phyloP scores from a whole-genome alignment of 1,284 basidiomycete genomes.

The Pseudozyma flocculosa region DNA sequence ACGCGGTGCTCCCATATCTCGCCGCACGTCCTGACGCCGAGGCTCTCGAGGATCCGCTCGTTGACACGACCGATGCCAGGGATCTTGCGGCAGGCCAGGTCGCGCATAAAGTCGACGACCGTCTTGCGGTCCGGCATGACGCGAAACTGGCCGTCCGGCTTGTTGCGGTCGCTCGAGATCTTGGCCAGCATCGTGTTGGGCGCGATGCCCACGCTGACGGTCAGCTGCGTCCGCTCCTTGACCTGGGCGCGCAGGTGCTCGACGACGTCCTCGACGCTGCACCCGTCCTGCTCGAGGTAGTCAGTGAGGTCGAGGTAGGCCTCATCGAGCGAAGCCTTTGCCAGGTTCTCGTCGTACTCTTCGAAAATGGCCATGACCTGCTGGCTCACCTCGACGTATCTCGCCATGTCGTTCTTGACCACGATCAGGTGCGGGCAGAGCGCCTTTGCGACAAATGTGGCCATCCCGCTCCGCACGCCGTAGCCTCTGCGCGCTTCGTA shows the following conservation, averaged over 20 bases:
- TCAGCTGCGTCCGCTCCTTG: constrained; percentile 64
- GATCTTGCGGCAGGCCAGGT: constrained; percentile 50
- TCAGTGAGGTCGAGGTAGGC: constrained; percentile 77
- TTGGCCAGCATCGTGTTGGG: constrained; percentile 66
- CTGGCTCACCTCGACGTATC: constrained; percentile 52
- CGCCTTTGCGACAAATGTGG: constrained; percentile 85
- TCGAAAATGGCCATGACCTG: constrained; percentile 63
- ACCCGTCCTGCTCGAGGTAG: constrained; percentile 70
- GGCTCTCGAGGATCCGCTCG: constrained; percentile 48
- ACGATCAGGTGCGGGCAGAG: constrained; percentile 88
- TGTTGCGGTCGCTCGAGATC: constrained; percentile 83
- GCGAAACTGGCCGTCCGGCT: constrained; percentile 51
- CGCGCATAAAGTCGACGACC: constrained; percentile 46
- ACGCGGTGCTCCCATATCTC: constrained; percentile 52
- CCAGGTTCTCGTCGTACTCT: constrained; percentile 78
- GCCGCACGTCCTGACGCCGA: constrained; percentile 49
- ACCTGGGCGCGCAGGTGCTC: constrained; percentile 55
- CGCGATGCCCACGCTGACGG: constrained; percentile 75
- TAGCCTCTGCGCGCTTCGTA: constrained; percentile 62
- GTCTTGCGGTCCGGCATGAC: constrained; percentile 36
- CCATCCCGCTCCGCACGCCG: constrained; percentile 66
- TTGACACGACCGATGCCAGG: constrained; percentile 55
- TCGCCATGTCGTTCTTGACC: constrained; percentile 61
- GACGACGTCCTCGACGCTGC: constrained; percentile 74
- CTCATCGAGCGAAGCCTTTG: constrained; percentile 74